A percentile compares a stretch with the other conserved stretches of the same genome.
Evolutionary conservation across 352 stramenopile genomes (phyloP).

Genomic region (Globisporangium nagaii): DNA sequence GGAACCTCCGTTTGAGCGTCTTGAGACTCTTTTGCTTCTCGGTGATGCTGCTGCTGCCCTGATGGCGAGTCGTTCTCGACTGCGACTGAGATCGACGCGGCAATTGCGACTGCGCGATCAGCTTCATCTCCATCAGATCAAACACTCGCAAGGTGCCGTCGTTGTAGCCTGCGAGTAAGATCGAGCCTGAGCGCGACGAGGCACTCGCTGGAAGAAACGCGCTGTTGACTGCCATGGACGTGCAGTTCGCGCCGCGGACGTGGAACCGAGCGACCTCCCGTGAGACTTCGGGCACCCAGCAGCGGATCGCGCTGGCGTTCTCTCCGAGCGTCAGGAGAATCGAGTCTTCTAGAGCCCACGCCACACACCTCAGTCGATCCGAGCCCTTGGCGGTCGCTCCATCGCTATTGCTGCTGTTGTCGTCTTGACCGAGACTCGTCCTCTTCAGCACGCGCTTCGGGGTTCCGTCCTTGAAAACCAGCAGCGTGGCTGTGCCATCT

Average conservation of each 20-base stretch:
- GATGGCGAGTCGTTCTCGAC: not conserved
- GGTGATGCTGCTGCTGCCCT: not conserved
- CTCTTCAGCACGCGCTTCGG: slow-evolving; percentile 12
- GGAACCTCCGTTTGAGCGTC: slow-evolving; percentile 3
- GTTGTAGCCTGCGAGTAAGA: slow-evolving; percentile 38
- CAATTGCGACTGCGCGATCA: slow-evolving; percentile 39
- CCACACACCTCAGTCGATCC: not conserved
- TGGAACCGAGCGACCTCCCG: slow-evolving; percentile 37
- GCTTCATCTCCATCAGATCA: slow-evolving; percentile 33
- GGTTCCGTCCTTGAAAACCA: slow-evolving; percentile 24
- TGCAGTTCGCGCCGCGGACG: slow-evolving; percentile 19
- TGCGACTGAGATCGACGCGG: not conserved
- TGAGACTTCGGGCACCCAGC: slow-evolving; percentile 33
- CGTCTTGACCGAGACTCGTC: too few species aligned
- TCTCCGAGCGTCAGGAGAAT: slow-evolving; percentile 27
- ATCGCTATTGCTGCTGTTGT: not conserved
- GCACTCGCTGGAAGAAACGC: not conserved
- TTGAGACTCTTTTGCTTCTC: not conserved
- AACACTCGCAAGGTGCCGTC: slow-evolving; percentile 49
- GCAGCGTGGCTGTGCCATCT: slow-evolving; percentile 20
- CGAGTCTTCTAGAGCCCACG: slow-evolving; percentile 24
- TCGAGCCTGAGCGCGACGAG: slow-evolving; percentile 6
- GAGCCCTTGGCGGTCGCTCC: too few species aligned
- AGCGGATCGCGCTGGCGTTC: slow-evolving; percentile 23
- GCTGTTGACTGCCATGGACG: slow-evolving; percentile 33